These are phyloP conservation scores for Discostella stelligeroides DNA, from an alignment of 108 stramenopile genomes.

Conservation along the genomic window DNA sequence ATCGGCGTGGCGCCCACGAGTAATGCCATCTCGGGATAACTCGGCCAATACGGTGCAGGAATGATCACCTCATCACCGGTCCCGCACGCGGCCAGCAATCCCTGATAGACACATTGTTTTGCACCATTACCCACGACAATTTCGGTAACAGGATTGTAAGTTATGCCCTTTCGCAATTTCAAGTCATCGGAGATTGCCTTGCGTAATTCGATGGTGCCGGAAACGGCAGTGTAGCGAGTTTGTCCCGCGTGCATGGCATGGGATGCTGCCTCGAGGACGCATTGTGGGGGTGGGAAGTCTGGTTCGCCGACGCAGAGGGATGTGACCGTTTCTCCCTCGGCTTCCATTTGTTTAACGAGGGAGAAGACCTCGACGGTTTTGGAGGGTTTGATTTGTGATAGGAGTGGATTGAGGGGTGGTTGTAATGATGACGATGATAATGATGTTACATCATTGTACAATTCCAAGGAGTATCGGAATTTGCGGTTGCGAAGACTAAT, in stretches of 20 bases:
- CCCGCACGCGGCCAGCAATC: slow-evolving; percentile 84
- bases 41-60: slow-evolving; percentile 97
- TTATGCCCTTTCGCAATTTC: slow-evolving; percentile 73
- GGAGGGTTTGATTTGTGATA: slow-evolving; percentile 69
- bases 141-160: slow-evolving; percentile 81
- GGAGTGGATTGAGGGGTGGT: slow-evolving; percentile 65
- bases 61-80: slow-evolving; percentile 91
- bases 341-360: slow-evolving; percentile 83
- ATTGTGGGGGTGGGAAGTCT: slow-evolving; percentile 89
- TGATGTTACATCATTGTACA: slow-evolving; percentile 12
- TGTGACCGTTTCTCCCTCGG: slow-evolving; percentile 81
- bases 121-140: slow-evolving; percentile 97
- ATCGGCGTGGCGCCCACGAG: slow-evolving; percentile 87
- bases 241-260: slow-evolving; percentile 69
- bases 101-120: slow-evolving; percentile 95
- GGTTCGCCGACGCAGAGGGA: slow-evolving; percentile 98
- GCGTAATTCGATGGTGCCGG: slow-evolving; percentile 85
- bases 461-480: not conserved
- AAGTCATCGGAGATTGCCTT: slow-evolving; percentile 90
- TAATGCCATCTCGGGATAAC: slow-evolving; percentile 95
- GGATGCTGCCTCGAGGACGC: slow-evolving; percentile 84
- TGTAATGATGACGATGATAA: not conserved
- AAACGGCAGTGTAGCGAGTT: slow-evolving; percentile 94
- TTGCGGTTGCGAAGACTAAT: not conserved
- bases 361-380: slow-evolving; percentile 87